Evolutionary conservation across 2,329 filamentous ascomycete species (phyloP), one percentile per base, ranked within the genome.

Genomic region (Claviceps purpurea): DNA sequence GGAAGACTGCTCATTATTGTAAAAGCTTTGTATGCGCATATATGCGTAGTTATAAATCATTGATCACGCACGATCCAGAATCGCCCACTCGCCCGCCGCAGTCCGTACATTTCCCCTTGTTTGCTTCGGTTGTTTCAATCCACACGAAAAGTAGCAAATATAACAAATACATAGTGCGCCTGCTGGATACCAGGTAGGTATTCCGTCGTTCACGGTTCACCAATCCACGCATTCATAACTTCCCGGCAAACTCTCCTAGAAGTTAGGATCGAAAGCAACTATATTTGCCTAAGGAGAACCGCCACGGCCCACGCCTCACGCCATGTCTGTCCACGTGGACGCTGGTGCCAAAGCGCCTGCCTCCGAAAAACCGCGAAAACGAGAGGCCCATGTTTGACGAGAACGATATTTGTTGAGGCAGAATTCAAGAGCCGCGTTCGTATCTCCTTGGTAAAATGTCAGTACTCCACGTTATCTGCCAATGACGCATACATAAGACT

Each of bases 321-420:
- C 74, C 75, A 56, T 73, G 63, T 11, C 66, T 67, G 60, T 72
- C 68, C 20, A 70, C 71, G 38, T 67, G 65, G 50, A 78, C 64
- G 59, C 65, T 75, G 38, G 75, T 76, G 56, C 75, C 75, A 56
- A 76, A 71, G 58, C 73, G 73, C 38, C 70, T 69, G 50, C 70
- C 68, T 56, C 75, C 75, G 56, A 77, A 50, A 49, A 63, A 61
- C 58, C 73, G 76, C 51, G 64, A 64, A 59, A 70, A 76, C 62
- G 72, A 73, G 52, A 77, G 62, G 53, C 69, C 71, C 73, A 76
- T 77, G 40, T 5, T 62, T 46, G 40, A 37, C 30, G 41, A 30
- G 26, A 18, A 39, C 41, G 8, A 40, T 38, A 2, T 44, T 43
- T 22, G 8, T 14, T 45, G 7, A 8, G 14, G 16, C 30, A 26